Percentiles rank a stretch among this genome's conserved stretches.
phyloP scores from a whole-genome alignment of 2,329 filamentous ascomycete genomes.

The Claviceps purpurea region DNA sequence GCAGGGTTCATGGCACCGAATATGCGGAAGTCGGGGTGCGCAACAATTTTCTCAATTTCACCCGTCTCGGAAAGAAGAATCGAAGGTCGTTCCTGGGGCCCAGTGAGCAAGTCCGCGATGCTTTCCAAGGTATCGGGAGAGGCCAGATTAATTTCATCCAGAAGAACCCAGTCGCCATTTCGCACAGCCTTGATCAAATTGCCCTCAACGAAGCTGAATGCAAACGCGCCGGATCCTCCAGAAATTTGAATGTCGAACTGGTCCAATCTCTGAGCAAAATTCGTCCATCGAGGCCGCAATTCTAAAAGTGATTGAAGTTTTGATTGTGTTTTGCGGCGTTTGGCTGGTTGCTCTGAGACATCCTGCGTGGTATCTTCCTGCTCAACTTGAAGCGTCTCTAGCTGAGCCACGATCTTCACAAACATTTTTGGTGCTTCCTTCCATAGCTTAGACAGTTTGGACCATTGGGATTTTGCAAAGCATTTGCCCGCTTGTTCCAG shows the following conservation, averaged over 20 bases:
- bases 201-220: constrained; percentile 91
- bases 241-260: constrained; percentile 71
- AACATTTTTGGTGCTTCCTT: constrained; percentile 83
- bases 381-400: constrained; percentile 31
- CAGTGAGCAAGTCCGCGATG: constrained; percentile 75
- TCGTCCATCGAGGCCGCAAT: constrained; percentile 59
- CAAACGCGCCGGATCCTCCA: constrained; percentile 61
- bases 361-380: constrained; percentile 19
- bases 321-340: constrained; percentile 51
- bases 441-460: constrained; percentile 74
- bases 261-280: constrained; percentile 59
- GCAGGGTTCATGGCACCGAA: constrained; percentile 99
- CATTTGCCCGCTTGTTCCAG: constrained; percentile 68
- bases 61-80: constrained; percentile 87
- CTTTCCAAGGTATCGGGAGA: constrained; percentile 91
- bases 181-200: constrained; percentile 92
- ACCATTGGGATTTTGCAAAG: constrained; percentile 74
- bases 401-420: constrained; percentile 48
- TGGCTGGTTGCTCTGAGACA: constrained; percentile 45
- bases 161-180: constrained; percentile 91
- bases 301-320: constrained; percentile 51
- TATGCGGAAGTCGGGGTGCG: constrained; percentile 85
- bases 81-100: constrained; percentile 58
- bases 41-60: constrained; percentile 77
- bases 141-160: constrained; percentile 95